Evolutionary conservation across 805 yeast species (phyloP), one percentile per base, ranked within the genome.

Genomic region (Saturnispora sanitii): DNA sequence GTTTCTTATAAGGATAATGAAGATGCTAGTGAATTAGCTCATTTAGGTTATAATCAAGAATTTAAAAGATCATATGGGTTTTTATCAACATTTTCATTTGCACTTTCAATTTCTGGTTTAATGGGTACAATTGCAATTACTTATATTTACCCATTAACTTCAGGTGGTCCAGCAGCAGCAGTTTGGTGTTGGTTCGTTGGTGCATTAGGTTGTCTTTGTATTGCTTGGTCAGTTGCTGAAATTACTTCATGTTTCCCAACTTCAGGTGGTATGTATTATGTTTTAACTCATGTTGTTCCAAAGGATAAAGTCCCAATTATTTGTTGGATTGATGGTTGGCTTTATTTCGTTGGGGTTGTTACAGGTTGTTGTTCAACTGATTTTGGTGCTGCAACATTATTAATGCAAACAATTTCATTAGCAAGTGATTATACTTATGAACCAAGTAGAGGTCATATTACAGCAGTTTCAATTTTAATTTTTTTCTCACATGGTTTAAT

Each of bases 141-240:
- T 8, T 61, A 68, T 35, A 41, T 57, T 40, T 70, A 69, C 48
- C 75, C 75, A 7, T 53, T 70, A 28, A 55, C 55, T 51, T 59
- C 74, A 7, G 77, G 79, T 12, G 84, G 83, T 3, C 75, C 82
- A 7, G 77, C 77, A n/a, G 70, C 77, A 2, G 67, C 68, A 16
- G 71, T 73, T 8, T 77, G 82, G 82, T 72, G 78, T 40, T 77
- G 82, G 81, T 58, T 72, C 43, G 64, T 70, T 32, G 71, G 77
- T 34, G 70, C 75, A 11, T 39, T 65, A 28, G 77, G 79, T 37
- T 71, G 79, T 45, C 56, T 75, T 47, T 62, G 67, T 46, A 71
- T 73, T 37, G 82, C 82, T 6, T 55, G 64, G 52, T 64, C 71
- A 16, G 71, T 71, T 58, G 65, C 74, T 18, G 67, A 69, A 39